Evolutionary conservation across 495 filamentous ascomycete genomes (phyloP).

Genomic region (Letharia columbiana): DNA sequence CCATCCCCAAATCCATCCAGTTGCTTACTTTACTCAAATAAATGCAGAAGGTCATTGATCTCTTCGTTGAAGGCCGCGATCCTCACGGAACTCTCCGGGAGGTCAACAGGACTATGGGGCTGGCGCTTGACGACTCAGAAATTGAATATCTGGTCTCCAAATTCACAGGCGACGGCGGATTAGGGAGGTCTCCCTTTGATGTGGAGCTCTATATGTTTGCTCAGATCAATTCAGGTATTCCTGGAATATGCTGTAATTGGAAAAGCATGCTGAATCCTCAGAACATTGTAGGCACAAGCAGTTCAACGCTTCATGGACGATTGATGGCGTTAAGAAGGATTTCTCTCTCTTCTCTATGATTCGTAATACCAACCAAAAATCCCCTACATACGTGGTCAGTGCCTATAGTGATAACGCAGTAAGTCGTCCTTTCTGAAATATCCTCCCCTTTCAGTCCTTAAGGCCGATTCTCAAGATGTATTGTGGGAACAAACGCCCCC

Average conservation of each 20-base stretch:
- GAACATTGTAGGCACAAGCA: constrained; percentile 63
- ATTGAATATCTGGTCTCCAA: constrained; percentile 88
- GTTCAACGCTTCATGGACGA: constrained; percentile 97
- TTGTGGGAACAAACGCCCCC: background rate
- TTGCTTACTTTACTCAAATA: constrained; percentile 39
- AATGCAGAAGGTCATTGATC: constrained; percentile 61
- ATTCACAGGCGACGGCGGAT: constrained; percentile 62
- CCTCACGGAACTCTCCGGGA: constrained; percentile 65
- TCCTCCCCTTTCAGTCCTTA: background rate
- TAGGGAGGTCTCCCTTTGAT: constrained; percentile 67
- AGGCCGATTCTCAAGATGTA: background rate
- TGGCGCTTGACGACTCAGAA: constrained; percentile 80
- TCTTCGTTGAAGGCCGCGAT: constrained; percentile 50
- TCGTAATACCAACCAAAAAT: constrained; percentile 74
- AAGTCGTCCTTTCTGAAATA: background rate
- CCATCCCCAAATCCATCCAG: background rate
- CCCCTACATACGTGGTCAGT: constrained; percentile 73
- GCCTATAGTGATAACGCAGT: constrained; percentile 98
- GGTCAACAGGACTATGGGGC: constrained; percentile 72
- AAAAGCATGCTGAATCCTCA: constrained; percentile 24
- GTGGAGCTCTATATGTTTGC: constrained; percentile 99
- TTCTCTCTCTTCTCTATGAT: constrained; percentile 91
- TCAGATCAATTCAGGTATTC: constrained; percentile 56
- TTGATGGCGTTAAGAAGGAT: constrained; percentile 74
- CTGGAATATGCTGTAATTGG: background rate